Percentiles rank a stretch among this genome's conserved stretches.
Conservation (phyloP, 768 basidiomycete species). For the Amanita rubescens region DNA sequence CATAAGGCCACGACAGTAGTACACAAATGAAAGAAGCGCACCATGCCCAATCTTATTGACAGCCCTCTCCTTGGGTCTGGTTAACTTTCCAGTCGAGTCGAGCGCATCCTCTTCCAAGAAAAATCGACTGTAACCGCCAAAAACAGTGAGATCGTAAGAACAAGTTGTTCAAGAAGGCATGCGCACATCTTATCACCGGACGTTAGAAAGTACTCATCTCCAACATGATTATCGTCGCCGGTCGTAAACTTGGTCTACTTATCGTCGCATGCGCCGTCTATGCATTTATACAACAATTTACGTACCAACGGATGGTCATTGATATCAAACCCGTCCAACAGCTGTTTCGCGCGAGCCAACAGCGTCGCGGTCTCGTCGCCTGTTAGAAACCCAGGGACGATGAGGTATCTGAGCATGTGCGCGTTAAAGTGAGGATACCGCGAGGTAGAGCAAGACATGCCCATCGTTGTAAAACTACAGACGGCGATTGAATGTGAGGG, state of each 20-base stretch:
- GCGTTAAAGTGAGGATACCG: not conserved
- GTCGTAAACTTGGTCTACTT: slow-evolving; percentile 86
- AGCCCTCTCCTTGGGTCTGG: slow-evolving; percentile 60
- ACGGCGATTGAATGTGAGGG: not conserved
- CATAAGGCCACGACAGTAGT: not conserved
- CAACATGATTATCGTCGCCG: slow-evolving; percentile 66
- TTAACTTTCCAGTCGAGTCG: slow-evolving; percentile 59
- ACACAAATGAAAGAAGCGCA: slow-evolving; percentile 20
- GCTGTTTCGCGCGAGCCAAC: slow-evolving; percentile 59
- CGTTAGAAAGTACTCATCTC: slow-evolving; percentile 88
- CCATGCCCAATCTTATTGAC: slow-evolving; percentile 97
- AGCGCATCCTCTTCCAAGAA: slow-evolving; percentile 92
- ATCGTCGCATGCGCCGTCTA: not conserved
- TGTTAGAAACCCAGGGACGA: slow-evolving; percentile 67
- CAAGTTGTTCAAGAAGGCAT: not conserved
- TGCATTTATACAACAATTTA: slow-evolving; percentile 4
- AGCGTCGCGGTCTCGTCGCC: slow-evolving; percentile 52
- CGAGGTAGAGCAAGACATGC: slow-evolving; percentile 21
- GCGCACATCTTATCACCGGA: slow-evolving; percentile 85
- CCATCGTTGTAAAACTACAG: slow-evolving; percentile 52
- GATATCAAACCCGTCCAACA: slow-evolving; percentile 73
- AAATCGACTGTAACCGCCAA: slow-evolving; percentile 45
- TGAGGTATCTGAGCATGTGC: slow-evolving; percentile 52
- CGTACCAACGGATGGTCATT: slow-evolving; percentile 76
- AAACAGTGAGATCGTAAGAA: not conserved